Percentiles rank a stretch among this genome's conserved stretches.
Conservation (phyloP, 495 filamentous ascomycete species). For the Lophiostoma macrostomum region DNA sequence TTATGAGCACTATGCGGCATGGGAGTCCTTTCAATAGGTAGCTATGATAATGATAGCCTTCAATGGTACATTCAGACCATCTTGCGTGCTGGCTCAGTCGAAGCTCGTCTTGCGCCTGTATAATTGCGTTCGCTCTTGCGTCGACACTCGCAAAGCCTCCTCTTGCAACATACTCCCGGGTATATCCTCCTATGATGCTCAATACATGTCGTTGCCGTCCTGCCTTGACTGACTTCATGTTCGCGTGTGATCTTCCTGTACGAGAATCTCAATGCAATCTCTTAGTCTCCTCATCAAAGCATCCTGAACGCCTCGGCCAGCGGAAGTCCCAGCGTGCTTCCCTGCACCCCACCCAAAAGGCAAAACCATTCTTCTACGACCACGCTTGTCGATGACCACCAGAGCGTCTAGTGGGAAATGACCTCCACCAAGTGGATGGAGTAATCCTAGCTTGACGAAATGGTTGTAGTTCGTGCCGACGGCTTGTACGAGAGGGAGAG, state of each 20-base stretch:
- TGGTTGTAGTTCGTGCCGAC: slow-evolving; percentile 28
- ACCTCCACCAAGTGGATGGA: slow-evolving; percentile 47
- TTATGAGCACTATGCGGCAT: not conserved
- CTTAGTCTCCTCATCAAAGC: slow-evolving; percentile 9
- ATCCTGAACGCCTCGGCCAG: slow-evolving; percentile 10
- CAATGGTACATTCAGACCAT: too few species aligned
- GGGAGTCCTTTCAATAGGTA: not conserved
- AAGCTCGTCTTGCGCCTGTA: too few species aligned
- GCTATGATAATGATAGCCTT: not conserved
- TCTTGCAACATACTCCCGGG: too few species aligned
- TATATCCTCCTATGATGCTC: too few species aligned
- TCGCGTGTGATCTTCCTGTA: too few species aligned
- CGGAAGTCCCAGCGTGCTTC: slow-evolving; percentile 27
- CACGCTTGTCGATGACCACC: slow-evolving; percentile 42
- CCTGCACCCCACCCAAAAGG: slow-evolving; percentile 46
- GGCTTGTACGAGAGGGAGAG: slow-evolving; percentile 28
- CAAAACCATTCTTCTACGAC: slow-evolving; percentile 40
- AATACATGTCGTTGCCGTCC: too few species aligned
- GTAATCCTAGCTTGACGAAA: slow-evolving; percentile 39
- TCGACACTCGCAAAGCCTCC: too few species aligned
- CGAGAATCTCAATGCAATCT: slow-evolving; percentile 6
- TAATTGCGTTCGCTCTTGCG: too few species aligned
- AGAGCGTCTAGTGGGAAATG: slow-evolving; percentile 43
- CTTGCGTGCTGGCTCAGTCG: too few species aligned
- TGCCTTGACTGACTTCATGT: too few species aligned